phyloP scores from a whole-genome alignment of 345 rosid species.

The Camelina hispida region DNA sequence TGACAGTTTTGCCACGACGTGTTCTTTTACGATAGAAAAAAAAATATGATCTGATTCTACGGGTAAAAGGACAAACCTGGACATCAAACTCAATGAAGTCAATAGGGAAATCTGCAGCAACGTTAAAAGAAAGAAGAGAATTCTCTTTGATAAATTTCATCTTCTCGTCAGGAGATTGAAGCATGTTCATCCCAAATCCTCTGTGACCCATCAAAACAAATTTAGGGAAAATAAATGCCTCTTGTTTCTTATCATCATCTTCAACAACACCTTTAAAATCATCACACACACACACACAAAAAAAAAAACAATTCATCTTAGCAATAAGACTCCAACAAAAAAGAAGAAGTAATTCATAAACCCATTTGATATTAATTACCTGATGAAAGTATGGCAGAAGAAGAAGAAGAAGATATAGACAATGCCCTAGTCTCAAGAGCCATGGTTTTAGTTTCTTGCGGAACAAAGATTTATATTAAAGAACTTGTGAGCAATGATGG shows the following conservation, averaged over 20 bases:
- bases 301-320: not conserved
- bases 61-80: slow-evolving; percentile 51
- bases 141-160: slow-evolving; percentile 68
- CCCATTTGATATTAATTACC: slow-evolving; percentile 34
- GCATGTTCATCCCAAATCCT: slow-evolving; percentile 72
- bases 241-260: slow-evolving; percentile 9
- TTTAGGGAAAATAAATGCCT: slow-evolving; percentile 46
- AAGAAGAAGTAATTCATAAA: not conserved
- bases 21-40: not conserved
- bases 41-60: slow-evolving; percentile 15
- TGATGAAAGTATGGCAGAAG: slow-evolving; percentile 23
- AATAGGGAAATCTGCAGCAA: slow-evolving; percentile 56
- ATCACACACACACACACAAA: not conserved
- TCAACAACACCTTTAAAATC: slow-evolving; percentile 45
- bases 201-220: slow-evolving; percentile 71
- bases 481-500: not conserved
- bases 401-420: slow-evolving; percentile 27
- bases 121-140: slow-evolving; percentile 61
- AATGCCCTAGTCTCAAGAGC: slow-evolving; percentile 54
- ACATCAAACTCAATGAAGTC: slow-evolving; percentile 81
- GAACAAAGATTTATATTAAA: slow-evolving; percentile 16
- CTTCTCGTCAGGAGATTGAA: slow-evolving; percentile 54
- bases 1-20: not conserved
- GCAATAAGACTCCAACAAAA: not conserved
- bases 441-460: slow-evolving; percentile 37